These are phyloP conservation scores for Oenanthe sinensis DNA, from an alignment of 129 eudicot genomes.

Conservation along the genomic window DNA sequence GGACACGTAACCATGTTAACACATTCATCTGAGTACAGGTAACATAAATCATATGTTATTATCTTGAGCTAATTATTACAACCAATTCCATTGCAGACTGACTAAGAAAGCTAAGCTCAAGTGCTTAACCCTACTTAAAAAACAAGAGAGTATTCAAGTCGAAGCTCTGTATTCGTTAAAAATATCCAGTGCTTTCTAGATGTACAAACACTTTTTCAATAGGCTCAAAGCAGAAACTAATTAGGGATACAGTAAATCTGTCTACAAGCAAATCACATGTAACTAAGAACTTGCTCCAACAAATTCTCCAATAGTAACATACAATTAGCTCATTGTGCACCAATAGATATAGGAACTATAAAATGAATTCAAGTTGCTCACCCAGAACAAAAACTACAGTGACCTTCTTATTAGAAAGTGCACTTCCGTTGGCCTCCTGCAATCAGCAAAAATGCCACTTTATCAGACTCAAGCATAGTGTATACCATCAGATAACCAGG, in stretches of 20 bases:
- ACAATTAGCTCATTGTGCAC: not conserved
- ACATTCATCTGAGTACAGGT: not conserved
- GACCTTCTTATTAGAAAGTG: slow-evolving; percentile 25
- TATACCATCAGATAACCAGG: not conserved
- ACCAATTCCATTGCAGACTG: not conserved
- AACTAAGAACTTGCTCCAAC: not conserved
- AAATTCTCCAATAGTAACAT: not conserved
- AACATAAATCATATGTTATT: not conserved
- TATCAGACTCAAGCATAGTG: not conserved
- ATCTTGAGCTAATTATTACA: not conserved
- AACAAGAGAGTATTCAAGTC: not conserved
- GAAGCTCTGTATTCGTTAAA: not conserved
- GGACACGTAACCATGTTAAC: not conserved
- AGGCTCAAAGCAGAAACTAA: not conserved
- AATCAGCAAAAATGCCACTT: slow-evolving; percentile 9
- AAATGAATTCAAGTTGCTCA: slow-evolving; percentile 5
- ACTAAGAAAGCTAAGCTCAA: not conserved
- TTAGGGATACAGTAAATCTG: not conserved
- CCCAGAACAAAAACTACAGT: slow-evolving; percentile 45
- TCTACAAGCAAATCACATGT: too few species aligned
- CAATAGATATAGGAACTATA: not conserved
- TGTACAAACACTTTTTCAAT: not conserved
- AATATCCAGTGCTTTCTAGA: not conserved
- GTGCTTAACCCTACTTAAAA: not conserved
- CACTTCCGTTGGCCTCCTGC: slow-evolving; percentile 38